Base-by-base conservation (phyloP, 768 basidiomycete genomes). In the Tulasnella sp. region DNA sequence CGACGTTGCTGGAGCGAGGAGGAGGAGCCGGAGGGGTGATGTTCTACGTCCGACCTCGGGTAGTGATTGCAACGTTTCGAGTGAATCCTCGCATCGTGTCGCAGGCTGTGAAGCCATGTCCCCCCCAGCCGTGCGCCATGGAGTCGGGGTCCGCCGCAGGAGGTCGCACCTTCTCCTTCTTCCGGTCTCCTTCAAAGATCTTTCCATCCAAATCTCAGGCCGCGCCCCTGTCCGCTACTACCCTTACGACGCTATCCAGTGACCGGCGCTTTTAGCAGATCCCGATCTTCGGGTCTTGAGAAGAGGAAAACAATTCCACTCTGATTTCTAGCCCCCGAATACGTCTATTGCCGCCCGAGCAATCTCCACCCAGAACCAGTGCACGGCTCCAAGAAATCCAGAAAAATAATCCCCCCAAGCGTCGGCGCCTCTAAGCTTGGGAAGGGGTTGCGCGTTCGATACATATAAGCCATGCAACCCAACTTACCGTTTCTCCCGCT, bases 291-390 rank as follows among this genome's bases (percentile, higher is more conserved):
- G 58, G 58, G 58, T 64, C 58, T 34, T 64, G 31, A 31, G 58
- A 64, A 64, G 58, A n/a, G 31, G 58, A 64, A 25, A 64, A 64
- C 58, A 64, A 64, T 64, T 64, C 58, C 58, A 64, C 25, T 64
- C 58, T 64, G 58, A 64, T 64, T 64, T 25, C 58, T n/a, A 19
- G 49, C 58, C 58, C 58, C 58, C 58, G 58, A 64, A 64, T 64
- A 64, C 58, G 58, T 64, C 58, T 64, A 25, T 34, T 64, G 58
- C 58, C 40, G 36, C 69, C 69, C 69, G 36, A 22, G 69, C 69
- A 70, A 70, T 70, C 69, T 70, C 69, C 69, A 70, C 69, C 69
- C 58, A 64, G 58, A 64, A 70, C 69, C 36, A 70, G 69, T 70
- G 69, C 69, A 38, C 37, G 36, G 69, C 69, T 70, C 40, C 69